Conservation (phyloP, 371 early-diverging fungal genomes). For the Mortierella sp. region DNA sequence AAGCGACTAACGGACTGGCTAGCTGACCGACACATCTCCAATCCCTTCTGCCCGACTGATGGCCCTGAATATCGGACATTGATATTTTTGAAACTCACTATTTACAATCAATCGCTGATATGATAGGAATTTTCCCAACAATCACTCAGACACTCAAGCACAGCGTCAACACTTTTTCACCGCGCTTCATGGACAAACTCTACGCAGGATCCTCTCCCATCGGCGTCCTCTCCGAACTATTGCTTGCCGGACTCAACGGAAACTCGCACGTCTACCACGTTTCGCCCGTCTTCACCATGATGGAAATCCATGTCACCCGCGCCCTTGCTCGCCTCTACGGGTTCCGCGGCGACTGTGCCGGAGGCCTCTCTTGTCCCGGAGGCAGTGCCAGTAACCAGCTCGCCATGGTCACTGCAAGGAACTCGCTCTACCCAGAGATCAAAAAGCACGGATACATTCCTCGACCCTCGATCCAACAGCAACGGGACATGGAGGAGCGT, state of each 20-base stretch:
- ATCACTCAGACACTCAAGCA: slow-evolving; percentile 68
- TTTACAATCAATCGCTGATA: background rate
- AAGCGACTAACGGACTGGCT: too few species aligned
- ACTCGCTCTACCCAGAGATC: slow-evolving; percentile 75
- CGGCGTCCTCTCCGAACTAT: slow-evolving; percentile 83
- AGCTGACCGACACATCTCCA: background rate
- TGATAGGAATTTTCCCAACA: slow-evolving; percentile 65
- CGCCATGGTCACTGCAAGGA: slow-evolving; percentile 88
- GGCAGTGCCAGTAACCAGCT: slow-evolving; percentile 86
- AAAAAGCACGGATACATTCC: slow-evolving; percentile 70
- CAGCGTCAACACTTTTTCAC: slow-evolving; percentile 82
- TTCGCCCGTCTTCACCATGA: slow-evolving; percentile 82
- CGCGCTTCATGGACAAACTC: slow-evolving; percentile 88
- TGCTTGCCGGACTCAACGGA: slow-evolving; percentile 83
- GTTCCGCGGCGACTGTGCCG: slow-evolving; percentile 68
- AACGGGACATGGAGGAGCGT: slow-evolving; percentile 18
- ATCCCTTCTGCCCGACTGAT: background rate
- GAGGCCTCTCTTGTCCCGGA: slow-evolving; percentile 86
- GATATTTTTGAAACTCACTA: background rate
- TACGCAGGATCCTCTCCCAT: slow-evolving; percentile 88
- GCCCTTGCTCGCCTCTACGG: slow-evolving; percentile 72
- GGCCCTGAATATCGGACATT: background rate
- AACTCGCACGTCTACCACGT: slow-evolving; percentile 88
- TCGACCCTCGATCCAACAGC: slow-evolving; percentile 51
- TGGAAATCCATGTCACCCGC: slow-evolving; percentile 78